Evolutionary conservation across 2,329 filamentous ascomycete species (phyloP).

Genomic region (Cladophialophora psammophila): DNA sequence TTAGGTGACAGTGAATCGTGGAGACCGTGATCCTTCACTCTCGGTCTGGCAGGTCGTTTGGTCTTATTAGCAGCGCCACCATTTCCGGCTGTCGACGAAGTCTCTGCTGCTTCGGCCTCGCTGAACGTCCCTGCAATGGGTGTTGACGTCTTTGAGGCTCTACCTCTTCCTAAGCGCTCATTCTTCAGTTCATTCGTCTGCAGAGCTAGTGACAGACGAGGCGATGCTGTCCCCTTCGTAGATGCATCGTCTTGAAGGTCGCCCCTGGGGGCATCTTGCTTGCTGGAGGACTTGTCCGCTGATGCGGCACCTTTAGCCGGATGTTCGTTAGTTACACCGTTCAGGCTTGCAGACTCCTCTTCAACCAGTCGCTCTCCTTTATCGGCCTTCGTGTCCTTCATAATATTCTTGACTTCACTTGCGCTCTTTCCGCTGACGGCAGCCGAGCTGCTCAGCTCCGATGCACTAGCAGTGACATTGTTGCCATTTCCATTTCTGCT

Average conservation of each 20-base stretch:
- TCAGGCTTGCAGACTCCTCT: constrained; percentile 56
- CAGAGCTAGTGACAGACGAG: constrained; percentile 41
- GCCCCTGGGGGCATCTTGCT: constrained; percentile 48
- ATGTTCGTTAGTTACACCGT: constrained; percentile 38
- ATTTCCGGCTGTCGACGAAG: constrained; percentile 26
- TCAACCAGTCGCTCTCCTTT: constrained; percentile 45
- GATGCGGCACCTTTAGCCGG: constrained; percentile 44
- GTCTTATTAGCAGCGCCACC: constrained; percentile 26
- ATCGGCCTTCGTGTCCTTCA: constrained; percentile 56
- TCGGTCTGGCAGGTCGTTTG: constrained; percentile 36
- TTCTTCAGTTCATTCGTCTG: constrained; percentile 20
- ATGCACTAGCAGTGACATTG: constrained; percentile 50
- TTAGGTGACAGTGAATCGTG: constrained; percentile 41
- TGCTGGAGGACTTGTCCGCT: constrained; percentile 36
- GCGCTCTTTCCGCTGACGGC: constrained; percentile 44
- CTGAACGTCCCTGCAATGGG: constrained; percentile 48
- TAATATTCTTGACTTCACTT: constrained; percentile 61
- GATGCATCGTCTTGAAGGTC: constrained; percentile 28
- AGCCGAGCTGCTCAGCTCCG: constrained; percentile 43
- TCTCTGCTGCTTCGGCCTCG: constrained; percentile 43
- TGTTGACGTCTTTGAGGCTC: constrained; percentile 52
- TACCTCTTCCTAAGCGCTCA: constrained; percentile 42
- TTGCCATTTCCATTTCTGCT: constrained; percentile 67
- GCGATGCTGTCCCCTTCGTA: constrained; percentile 40
- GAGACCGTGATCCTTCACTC: constrained; percentile 41